phyloP scores from a whole-genome alignment of 805 yeast species.

The Blastobotrys peoriensis region DNA sequence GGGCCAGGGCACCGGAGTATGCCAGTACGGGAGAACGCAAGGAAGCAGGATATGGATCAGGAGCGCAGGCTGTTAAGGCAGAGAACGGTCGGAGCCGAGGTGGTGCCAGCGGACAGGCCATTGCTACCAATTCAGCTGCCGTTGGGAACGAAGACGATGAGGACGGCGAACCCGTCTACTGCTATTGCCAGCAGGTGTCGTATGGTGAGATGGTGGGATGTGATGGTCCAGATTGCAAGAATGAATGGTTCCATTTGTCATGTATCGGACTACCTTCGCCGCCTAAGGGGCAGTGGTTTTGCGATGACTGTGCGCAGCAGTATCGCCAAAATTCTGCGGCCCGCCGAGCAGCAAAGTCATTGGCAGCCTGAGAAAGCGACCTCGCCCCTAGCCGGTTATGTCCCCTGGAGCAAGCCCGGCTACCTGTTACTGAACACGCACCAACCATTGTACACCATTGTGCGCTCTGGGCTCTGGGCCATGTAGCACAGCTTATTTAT shows the following conservation, averaged over 20 bases:
- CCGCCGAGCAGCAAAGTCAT: neutral
- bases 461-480: too few species aligned
- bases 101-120: too few species aligned
- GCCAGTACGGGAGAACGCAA: conserved; percentile 1
- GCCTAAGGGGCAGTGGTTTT: conserved; percentile 83
- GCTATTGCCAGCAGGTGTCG: conserved; percentile 95
- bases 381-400: too few species aligned
- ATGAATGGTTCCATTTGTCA: conserved; percentile 95
- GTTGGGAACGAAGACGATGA: conserved; percentile 22
- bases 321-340: conserved; percentile 9
- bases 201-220: conserved; percentile 99
- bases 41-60: neutral
- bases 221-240: conserved; percentile 85
- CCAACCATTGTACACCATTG: too few species aligned
- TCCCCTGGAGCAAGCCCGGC: too few species aligned
- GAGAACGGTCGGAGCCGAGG: too few species aligned
- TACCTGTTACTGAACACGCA: too few species aligned
- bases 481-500: too few species aligned
- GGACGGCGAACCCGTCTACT: conserved; percentile 73
- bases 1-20: conserved; percentile 13
- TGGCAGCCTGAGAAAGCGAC: neutral
- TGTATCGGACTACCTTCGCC: conserved; percentile 82
- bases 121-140: neutral
- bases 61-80: neutral
- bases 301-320: conserved; percentile 51